A percentile compares a stretch with the other conserved stretches of the same genome.
Evolutionary conservation across 371 early-diverging fungal species (phyloP).

Genomic region (Zopfochytrium polystomum): DNA sequence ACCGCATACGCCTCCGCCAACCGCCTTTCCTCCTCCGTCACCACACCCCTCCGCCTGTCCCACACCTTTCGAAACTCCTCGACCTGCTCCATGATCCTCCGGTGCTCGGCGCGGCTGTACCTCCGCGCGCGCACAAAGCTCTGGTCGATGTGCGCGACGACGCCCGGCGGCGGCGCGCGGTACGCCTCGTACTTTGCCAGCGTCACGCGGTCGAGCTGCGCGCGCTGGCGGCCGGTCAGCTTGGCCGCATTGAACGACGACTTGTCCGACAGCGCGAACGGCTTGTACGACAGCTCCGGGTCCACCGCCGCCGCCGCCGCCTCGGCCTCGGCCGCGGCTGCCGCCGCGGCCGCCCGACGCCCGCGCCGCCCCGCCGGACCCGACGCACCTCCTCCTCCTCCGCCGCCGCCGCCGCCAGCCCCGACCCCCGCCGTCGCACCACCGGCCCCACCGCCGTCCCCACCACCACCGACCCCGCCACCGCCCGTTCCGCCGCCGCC

Average conservation of each 20-base stretch:
- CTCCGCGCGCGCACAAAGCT: conserved; percentile 27
- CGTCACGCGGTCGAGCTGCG: conserved; percentile 24
- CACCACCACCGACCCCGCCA: neutral
- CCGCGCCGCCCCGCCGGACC: neutral
- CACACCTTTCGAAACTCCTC: conserved; percentile 24
- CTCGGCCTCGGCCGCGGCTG: conserved; percentile 6
- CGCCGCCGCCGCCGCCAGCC: neutral
- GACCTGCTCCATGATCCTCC: conserved; percentile 17
- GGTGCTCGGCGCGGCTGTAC: conserved; percentile 16
- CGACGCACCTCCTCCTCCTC: neutral
- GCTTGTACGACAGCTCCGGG: conserved; percentile 27
- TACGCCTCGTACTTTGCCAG: conserved; percentile 43
- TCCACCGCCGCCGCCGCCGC: conserved; percentile 11
- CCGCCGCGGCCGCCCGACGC: neutral
- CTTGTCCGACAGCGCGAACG: conserved; percentile 33
- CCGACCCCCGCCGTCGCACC: neutral
- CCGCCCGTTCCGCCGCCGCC: neutral
- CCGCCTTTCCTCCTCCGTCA: conserved; percentile 19
- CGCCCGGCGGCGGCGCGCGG: conserved; percentile 25
- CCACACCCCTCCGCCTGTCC: conserved; percentile 22
- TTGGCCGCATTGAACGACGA: conserved; percentile 34
- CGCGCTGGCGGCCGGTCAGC: conserved; percentile 23
- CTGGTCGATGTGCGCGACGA: conserved; percentile 33
- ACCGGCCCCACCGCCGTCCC: neutral
- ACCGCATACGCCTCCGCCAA: conserved; percentile 22